Percentiles rank a stretch among this genome's conserved stretches.
Evolutionary conservation across 2,329 filamentous ascomycete genomes (phyloP).

Genomic region (Colletotrichum nymphaeae): DNA sequence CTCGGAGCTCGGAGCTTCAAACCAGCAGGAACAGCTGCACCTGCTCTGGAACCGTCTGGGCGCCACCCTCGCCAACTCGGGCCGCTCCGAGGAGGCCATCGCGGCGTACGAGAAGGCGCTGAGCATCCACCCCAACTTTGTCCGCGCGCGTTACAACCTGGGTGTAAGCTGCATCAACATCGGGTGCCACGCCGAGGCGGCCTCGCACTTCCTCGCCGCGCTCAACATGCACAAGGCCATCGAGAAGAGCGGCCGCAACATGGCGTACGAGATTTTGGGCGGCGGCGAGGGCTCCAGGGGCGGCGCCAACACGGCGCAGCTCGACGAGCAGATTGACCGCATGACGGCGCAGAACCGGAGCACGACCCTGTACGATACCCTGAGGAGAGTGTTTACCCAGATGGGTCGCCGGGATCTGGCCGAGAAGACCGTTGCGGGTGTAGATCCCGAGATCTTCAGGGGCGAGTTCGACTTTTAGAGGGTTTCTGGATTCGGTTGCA

Average conservation of each 20-base stretch:
- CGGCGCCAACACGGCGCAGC: slow-evolving; percentile 56
- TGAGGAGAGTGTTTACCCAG: slow-evolving; percentile 93
- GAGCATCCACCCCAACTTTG: slow-evolving; percentile 92
- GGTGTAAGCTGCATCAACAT: slow-evolving; percentile 98
- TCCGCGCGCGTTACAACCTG: slow-evolving; percentile 95
- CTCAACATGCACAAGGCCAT: slow-evolving; percentile 96
- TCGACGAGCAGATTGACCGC: slow-evolving; percentile 81
- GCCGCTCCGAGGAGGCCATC: slow-evolving; percentile 94
- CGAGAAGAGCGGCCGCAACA: slow-evolving; percentile 84
- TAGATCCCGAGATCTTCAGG: slow-evolving; percentile 91
- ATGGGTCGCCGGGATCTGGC: slow-evolving; percentile 92
- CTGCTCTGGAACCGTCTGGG: slow-evolving; percentile 97
- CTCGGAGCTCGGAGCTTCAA: slow-evolving; percentile 84
- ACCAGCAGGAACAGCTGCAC: slow-evolving; percentile 88
- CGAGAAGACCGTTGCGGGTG: slow-evolving; percentile 87
- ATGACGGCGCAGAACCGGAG: slow-evolving; percentile 96
- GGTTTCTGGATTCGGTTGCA: not conserved
- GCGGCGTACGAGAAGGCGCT: slow-evolving; percentile 95
- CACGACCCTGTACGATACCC: slow-evolving; percentile 95
- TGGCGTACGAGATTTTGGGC: slow-evolving; percentile 85
- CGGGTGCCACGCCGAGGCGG: slow-evolving; percentile 92
- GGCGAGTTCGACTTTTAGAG: slow-evolving; percentile 86
- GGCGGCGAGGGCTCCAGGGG: slow-evolving; percentile 47
- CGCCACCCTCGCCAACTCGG: slow-evolving; percentile 94
- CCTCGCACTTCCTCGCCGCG: slow-evolving; percentile 90